Base-by-base conservation (phyloP, 2,329 filamentous ascomycete species). In the Aspergillus felis region DNA sequence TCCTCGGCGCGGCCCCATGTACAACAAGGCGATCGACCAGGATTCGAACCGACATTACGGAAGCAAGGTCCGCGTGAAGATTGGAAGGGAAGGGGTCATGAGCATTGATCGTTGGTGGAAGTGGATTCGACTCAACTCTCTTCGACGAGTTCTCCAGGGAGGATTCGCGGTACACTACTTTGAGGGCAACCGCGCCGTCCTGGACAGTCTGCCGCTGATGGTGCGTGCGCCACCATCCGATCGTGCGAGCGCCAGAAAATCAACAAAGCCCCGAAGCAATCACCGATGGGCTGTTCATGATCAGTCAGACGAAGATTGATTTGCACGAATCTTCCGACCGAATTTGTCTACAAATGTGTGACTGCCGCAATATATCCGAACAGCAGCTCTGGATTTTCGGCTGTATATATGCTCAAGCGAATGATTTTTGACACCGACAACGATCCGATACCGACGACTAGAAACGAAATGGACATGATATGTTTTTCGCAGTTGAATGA, bases 101-200 rank as follows among this genome's bases (percentile, higher is more conserved):
- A 81, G 77, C 52, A 84, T 90, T 52, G 86, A 90, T 71, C 82
- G 82, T 62, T 91, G 88, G 88, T 90, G 87, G 87, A 90, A 90
- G 72, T 76, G 89, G 64, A 79, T 85, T 63, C 79, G 87, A 29
- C 72, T 89, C 52, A 83, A 86, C 59, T 81, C 82, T 3, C 72
- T 90, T 54, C 81, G 84, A 66, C 74, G 86, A 42, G 75, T 86
- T 29, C 74, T 90, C 44, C 82, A 84, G 57, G 81, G 83, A 14
- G 86, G 86, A 0, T 87, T 88, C 62, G 71, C 85, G 49, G 79
- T 79, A 52, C 86, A 88, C 73, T 88, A 87, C 67, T 77, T 71
- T 53, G 80, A 85, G 66, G 76, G 79, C 48, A 88, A 88, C 65
- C 78, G 81, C 59, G 81, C 84, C 20, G 81, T 88, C 4, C 81